phyloP scores from a whole-genome alignment of 345 rosid genomes.

The Eucalyptus sp. region DNA sequence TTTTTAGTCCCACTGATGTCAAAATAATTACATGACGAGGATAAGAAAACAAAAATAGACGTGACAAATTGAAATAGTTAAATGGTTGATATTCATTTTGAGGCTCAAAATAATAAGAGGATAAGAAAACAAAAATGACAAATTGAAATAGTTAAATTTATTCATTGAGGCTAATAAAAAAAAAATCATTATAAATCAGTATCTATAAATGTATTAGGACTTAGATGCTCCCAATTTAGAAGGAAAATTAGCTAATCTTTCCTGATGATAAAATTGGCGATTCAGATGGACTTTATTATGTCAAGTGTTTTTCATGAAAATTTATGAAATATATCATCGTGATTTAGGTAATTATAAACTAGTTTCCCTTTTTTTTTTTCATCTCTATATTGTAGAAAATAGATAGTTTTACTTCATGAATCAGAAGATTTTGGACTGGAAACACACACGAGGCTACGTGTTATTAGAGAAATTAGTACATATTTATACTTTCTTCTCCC shows the following conservation, averaged over 20 bases:
- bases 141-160: no score
- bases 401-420: not conserved
- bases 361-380: accelerated
- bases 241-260: not conserved
- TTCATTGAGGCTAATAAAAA: not conserved
- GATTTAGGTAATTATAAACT: not conserved
- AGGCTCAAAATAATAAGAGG: no score
- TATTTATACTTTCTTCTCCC: not conserved
- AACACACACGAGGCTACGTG: not conserved
- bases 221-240: not conserved
- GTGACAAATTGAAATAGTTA: not conserved
- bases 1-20: not conserved
- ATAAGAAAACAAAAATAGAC: not conserved
- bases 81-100: not conserved
- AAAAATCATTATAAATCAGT: not conserved
- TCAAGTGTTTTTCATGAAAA: not conserved
- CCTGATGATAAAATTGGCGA: not conserved
- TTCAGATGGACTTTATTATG: not conserved
- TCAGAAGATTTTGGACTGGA: not conserved
- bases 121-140: not conserved
- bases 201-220: not conserved
- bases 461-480: not conserved
- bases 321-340: not conserved
- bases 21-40: not conserved
- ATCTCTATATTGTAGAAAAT: not conserved